Percentiles rank a stretch among this genome's conserved stretches.
Evolutionary conservation across 306 rosid species (phyloP).

Genomic region (Trichosanthes truncata): DNA sequence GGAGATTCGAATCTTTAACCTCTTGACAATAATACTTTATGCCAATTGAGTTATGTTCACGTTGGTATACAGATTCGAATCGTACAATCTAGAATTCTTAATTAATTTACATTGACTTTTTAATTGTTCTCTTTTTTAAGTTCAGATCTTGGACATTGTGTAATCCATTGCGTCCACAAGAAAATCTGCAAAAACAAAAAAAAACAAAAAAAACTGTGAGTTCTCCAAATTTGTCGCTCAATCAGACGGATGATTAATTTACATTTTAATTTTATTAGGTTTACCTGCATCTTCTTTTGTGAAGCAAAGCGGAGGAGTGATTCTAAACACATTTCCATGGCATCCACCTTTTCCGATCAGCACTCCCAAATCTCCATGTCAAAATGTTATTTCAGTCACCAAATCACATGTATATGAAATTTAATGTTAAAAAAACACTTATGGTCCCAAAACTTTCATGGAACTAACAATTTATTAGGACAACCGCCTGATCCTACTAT

Average conservation of each 20-base stretch:
- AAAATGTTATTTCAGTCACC: background rate
- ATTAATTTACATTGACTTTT: background rate
- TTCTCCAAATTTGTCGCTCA: background rate
- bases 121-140: background rate
- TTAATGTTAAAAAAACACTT: background rate
- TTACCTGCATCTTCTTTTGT: constrained; percentile 83
- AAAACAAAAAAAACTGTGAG: background rate
- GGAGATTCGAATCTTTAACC: no score
- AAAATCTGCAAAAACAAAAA: constrained; percentile 50
- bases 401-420: background rate
- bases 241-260: background rate
- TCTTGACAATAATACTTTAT: no score
- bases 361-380: constrained; percentile 58
- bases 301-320: constrained; percentile 91
- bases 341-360: constrained; percentile 81
- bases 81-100: background rate
- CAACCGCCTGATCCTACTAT: no score
- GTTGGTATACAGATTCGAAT: no score
- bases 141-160: constrained; percentile 52
- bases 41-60: no score
- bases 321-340: constrained; percentile 81
- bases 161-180: constrained; percentile 75
- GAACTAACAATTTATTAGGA: no score
- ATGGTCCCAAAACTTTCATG: no score
- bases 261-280: background rate